These are phyloP conservation scores for Parasarocladium wereldwijsianum DNA, from an alignment of 2,329 filamentous ascomycete species.

Conservation along the genomic window DNA sequence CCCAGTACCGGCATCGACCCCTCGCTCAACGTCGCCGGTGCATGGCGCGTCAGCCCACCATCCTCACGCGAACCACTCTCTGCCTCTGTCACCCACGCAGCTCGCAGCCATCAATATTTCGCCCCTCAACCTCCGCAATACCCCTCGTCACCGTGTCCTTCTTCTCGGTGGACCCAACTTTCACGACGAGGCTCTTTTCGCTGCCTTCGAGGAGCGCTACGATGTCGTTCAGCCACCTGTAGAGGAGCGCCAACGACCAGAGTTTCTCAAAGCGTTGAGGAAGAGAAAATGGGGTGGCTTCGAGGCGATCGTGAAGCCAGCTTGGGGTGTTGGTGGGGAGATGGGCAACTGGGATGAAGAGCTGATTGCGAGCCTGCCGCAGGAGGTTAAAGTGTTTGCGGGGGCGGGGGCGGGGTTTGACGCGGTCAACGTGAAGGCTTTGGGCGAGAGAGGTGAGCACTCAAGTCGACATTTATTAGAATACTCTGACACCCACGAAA, in stretches of 20 bases:
- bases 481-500: no score
- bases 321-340: conserved; percentile 49
- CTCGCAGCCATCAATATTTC: conserved; percentile 8
- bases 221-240: conserved; percentile 35
- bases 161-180: conserved; percentile 54
- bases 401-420: conserved; percentile 52
- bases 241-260: conserved; percentile 33
- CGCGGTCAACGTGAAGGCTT: conserved; percentile 46
- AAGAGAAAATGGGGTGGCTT: conserved; percentile 41
- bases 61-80: conserved; percentile 10
- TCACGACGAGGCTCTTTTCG: conserved; percentile 33
- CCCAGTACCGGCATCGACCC: conserved; percentile 28
- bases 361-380: conserved; percentile 39
- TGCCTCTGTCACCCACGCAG: conserved; percentile 13
- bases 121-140: neutral
- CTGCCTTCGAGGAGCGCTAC: conserved; percentile 25
- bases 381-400: conserved; percentile 44
- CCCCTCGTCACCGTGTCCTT: conserved; percentile 42
- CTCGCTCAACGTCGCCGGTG: conserved; percentile 26
- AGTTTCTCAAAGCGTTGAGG: conserved; percentile 32
- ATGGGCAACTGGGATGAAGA: conserved; percentile 52
- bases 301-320: conserved; percentile 40
- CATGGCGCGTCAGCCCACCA: conserved; percentile 8
- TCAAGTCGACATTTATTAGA: no score
- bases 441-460: conserved; percentile 42